A percentile compares a stretch with the other conserved stretches of the same genome.
Conservation (phyloP, 2,329 filamentous ascomycete species). For the Epichloe gansuensis region DNA sequence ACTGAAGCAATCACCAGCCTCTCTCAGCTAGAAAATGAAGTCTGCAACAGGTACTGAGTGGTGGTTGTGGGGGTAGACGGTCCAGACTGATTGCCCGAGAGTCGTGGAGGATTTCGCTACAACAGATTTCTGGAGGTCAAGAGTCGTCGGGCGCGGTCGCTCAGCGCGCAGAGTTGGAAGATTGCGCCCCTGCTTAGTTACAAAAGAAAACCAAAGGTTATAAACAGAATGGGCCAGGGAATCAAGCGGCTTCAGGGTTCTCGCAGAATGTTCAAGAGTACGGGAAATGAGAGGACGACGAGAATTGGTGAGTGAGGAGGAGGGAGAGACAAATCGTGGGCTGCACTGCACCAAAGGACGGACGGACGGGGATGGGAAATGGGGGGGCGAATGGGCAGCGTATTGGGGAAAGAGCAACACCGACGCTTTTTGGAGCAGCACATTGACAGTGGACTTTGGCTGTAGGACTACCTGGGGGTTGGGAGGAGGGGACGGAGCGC, state of each 20-base stretch:
- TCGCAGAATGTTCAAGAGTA: constrained; percentile 6
- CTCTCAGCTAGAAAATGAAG: constrained; percentile 8
- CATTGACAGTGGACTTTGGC: not conserved
- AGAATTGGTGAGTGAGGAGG: constrained; percentile 7
- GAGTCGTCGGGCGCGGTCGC: constrained; percentile 13
- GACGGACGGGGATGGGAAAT: constrained; percentile 18
- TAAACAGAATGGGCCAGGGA: not conserved
- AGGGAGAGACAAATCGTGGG: constrained; percentile 19
- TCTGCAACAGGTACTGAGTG: constrained; percentile 11
- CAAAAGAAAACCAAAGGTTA: constrained; percentile 10
- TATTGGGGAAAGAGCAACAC: constrained; percentile 23
- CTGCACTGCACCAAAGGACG: constrained; percentile 2
- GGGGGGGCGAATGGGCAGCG: constrained; percentile 11
- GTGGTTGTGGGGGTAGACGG: constrained; percentile 13
- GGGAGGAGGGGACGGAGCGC: not conserved
- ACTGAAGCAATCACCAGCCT: not conserved
- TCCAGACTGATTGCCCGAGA: constrained; percentile 18
- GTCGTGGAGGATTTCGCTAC: constrained; percentile 19
- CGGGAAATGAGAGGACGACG: constrained; percentile 5
- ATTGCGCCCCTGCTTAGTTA: constrained; percentile 4
- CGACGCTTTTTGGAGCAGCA: constrained; percentile 7
- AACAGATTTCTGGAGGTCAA: constrained; percentile 7
- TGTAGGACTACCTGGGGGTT: not conserved
- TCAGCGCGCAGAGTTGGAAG: constrained; percentile 13
- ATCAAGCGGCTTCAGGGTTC: not conserved